These are phyloP conservation scores for Yamadazyma scolyti DNA, from an alignment of 805 yeast genomes.

Conservation along the genomic window DNA sequence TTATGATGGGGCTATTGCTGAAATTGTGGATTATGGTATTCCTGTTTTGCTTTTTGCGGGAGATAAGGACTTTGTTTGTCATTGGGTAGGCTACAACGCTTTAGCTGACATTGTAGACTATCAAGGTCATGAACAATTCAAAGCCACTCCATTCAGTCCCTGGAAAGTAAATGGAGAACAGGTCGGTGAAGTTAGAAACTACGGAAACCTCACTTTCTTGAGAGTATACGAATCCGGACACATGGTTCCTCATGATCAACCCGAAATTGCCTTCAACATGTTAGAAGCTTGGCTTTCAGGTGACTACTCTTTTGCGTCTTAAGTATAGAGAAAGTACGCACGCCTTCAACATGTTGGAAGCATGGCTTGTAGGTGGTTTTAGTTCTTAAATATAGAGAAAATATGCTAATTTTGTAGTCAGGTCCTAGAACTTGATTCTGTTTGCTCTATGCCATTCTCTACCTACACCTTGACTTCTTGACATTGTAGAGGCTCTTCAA, in stretches of 20 bases:
- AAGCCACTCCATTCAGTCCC: slow-evolving; percentile 18
- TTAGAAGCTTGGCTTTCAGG: slow-evolving; percentile 31
- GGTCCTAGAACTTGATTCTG: too few species aligned
- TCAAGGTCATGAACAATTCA: slow-evolving; percentile 12
- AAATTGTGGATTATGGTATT: slow-evolving; percentile 44
- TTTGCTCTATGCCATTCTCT: too few species aligned
- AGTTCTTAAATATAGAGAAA: too few species aligned
- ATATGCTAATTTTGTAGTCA: too few species aligned
- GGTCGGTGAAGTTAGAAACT: slow-evolving; percentile 31
- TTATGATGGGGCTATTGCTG: slow-evolving; percentile 44
- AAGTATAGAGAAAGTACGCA: too few species aligned
- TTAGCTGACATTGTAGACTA: slow-evolving; percentile 26
- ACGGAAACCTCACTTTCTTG: slow-evolving; percentile 27
- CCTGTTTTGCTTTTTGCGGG: slow-evolving; percentile 87
- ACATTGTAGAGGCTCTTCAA: too few species aligned
- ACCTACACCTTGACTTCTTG: too few species aligned
- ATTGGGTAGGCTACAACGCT: slow-evolving; percentile 84
- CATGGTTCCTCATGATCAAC: slow-evolving; percentile 36
- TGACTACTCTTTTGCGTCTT: slow-evolving; percentile 1
- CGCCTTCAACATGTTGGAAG: too few species aligned
- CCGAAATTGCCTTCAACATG: slow-evolving; percentile 29
- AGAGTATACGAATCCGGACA: slow-evolving; percentile 33
- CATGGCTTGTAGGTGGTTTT: too few species aligned
- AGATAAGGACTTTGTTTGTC: slow-evolving; percentile 85
- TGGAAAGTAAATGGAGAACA: slow-evolving; percentile 31